Evolutionary conservation across 257 asterid genomes (phyloP).

Genomic region (Solanum tacnaense): DNA sequence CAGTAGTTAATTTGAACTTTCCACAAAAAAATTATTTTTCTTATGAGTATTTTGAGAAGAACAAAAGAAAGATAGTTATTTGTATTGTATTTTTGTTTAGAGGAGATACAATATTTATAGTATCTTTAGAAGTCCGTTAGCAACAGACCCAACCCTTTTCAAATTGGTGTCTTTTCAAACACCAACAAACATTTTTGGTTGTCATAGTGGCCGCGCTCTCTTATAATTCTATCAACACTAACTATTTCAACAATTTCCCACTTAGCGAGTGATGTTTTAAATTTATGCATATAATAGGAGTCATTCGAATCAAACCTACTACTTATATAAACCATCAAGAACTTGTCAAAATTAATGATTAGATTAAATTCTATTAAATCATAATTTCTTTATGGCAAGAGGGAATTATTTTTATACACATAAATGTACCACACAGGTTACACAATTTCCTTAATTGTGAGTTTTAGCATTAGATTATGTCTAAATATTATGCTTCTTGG

Average conservation of each 20-base stretch:
- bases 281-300: no score
- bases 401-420: background rate
- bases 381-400: background rate
- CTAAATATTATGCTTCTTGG: background rate
- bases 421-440: background rate
- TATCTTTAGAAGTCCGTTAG: no score
- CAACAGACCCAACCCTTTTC: no score
- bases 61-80: background rate
- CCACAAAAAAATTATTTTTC: background rate
- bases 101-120: background rate
- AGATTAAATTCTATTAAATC: background rate
- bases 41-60: background rate
- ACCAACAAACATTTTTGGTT: no score
- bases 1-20: background rate
- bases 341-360: background rate
- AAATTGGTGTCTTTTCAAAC: no score
- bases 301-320: no score
- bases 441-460: background rate
- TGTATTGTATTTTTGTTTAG: background rate
- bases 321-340: background rate
- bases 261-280: no score
- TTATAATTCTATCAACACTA: no score
- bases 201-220: no score
- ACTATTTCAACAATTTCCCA: no score
- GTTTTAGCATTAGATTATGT: background rate